These are phyloP conservation scores for Cordyceps fumosorosea DNA, from an alignment of 2,329 filamentous ascomycete genomes.

Conservation along the genomic window DNA sequence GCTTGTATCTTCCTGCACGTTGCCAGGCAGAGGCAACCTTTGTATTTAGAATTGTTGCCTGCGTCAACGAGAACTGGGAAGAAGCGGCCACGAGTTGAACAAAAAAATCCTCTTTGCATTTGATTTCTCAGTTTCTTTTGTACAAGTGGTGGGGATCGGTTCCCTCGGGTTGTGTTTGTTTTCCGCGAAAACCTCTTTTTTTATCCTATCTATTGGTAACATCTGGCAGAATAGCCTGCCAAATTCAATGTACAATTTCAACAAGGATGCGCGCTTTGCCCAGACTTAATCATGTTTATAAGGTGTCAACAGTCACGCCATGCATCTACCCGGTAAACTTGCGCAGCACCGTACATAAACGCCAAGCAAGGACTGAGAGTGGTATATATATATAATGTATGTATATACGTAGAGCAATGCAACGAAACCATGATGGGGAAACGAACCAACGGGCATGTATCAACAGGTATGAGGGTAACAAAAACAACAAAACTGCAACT, in stretches of 20 bases:
- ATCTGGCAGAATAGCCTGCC: not conserved
- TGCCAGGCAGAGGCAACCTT: not conserved
- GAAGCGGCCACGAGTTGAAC: not conserved
- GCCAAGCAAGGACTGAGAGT: not conserved
- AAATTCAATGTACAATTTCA: constrained; percentile 1
- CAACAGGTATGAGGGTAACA: not conserved
- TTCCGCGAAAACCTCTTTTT: not conserved
- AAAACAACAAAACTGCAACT: not conserved
- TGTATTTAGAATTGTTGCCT: constrained; percentile 7
- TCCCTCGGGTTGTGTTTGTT: not conserved
- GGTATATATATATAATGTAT: not conserved
- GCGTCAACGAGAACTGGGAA: not conserved
- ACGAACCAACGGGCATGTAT: too few relatives aligned
- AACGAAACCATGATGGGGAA: not conserved
- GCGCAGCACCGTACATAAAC: not conserved
- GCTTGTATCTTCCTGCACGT: not conserved
- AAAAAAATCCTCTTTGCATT: not conserved
- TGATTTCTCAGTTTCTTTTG: not conserved
- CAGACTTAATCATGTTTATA: too few relatives aligned
- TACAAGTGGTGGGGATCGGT: constrained; percentile 5
- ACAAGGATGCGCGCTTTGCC: too few relatives aligned
- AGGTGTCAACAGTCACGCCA: too few relatives aligned
- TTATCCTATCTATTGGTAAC: not conserved
- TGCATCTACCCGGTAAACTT: too few relatives aligned
- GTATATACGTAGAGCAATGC: not conserved